Base-by-base conservation (phyloP, 495 filamentous ascomycete species). In the Lasiosphaeris hirsuta region DNA sequence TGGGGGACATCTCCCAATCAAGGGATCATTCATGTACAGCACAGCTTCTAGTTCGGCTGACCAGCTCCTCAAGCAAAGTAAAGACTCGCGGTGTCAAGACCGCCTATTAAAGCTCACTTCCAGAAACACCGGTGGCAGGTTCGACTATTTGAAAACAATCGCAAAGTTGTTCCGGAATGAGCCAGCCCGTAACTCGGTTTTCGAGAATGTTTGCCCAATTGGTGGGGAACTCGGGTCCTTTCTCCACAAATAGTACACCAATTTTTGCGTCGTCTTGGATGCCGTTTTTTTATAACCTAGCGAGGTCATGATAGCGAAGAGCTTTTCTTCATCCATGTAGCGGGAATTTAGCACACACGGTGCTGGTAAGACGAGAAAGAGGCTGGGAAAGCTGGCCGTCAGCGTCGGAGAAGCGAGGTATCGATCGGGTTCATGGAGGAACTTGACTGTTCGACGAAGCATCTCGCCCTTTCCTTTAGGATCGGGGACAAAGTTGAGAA, bases 281-380 rank as follows among this genome's bases (percentile, higher is more conserved):
- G 82, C 75, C 4, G 75, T 66, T 62, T 85, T 71, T 10, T 68
- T 70, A 66, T 90, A 99, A 4, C 94, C 90, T 34, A 99, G 65
- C 53, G 78, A 82, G 37, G 68, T 69, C 89, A 97, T 87, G 15
- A 99, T 91, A 0, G 73, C 78, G 10, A 78, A 69, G 23, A 99
- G 73, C 47, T 82, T 77, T n/a, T 78, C 70, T 59, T 94, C 86
- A 57, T 88, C 85, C 63, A 97, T 76, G 66, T 97, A 99, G 56
- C 94, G 83, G 13, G 95, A 97, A 65, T 99, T 99, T 10, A 79
- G 82, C 51, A 97, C 82, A 67, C 95, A 99, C 10, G 93, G 84
- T 30, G 88, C 84, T 7, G 94, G 94, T 33, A 99, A 74, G 4
- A 99, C 94, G 17, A 99, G 75, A 69, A 97, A 99, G 18, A 99